Evolutionary conservation across 352 stramenopile genomes (phyloP).

Genomic region (Sclerospora graminicola): DNA sequence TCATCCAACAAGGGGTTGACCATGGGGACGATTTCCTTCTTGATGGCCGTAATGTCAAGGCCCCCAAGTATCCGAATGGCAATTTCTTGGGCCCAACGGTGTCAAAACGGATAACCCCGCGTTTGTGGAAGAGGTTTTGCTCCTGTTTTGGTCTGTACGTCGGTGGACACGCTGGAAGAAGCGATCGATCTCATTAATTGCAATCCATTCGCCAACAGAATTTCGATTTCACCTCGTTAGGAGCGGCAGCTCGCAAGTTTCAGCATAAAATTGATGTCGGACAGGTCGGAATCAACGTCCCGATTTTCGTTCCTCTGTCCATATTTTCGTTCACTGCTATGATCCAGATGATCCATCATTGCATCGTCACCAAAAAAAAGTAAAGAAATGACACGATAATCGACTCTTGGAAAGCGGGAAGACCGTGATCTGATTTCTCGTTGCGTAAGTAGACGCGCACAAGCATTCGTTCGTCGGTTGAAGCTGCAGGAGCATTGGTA

Average conservation of each 20-base stretch:
- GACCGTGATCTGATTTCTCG: constrained; percentile 59
- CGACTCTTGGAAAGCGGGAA: constrained; percentile 66
- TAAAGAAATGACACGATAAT: constrained; percentile 83
- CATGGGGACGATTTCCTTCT: constrained; percentile 85
- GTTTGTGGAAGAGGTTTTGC: constrained; percentile 95
- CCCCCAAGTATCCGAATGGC: constrained; percentile 89
- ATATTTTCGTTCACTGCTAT: constrained; percentile 97
- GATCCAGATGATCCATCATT: constrained; percentile 81
- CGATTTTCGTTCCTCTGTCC: constrained; percentile 94
- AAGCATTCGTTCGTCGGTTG: constrained; percentile 34
- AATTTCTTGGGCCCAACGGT: constrained; percentile 94
- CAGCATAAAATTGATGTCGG: constrained; percentile 94
- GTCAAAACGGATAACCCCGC: constrained; percentile 76
- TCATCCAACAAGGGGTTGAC: constrained; percentile 87
- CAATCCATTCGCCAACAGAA: constrained; percentile 96
- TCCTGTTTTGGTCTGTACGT: constrained; percentile 89
- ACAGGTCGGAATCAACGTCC: constrained; percentile 95
- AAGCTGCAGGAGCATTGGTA: constrained; percentile 8
- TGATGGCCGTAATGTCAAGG: constrained; percentile 86
- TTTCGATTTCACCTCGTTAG: constrained; percentile 94
- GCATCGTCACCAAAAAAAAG: constrained; percentile 80
- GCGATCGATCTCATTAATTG: constrained; percentile 93
- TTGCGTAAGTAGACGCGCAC: constrained; percentile 71
- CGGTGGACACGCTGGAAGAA: constrained; percentile 92
- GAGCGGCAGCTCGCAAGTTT: constrained; percentile 92